Conservation (phyloP, 805 yeast genomes). For the Brettanomyces bruxellensis region DNA sequence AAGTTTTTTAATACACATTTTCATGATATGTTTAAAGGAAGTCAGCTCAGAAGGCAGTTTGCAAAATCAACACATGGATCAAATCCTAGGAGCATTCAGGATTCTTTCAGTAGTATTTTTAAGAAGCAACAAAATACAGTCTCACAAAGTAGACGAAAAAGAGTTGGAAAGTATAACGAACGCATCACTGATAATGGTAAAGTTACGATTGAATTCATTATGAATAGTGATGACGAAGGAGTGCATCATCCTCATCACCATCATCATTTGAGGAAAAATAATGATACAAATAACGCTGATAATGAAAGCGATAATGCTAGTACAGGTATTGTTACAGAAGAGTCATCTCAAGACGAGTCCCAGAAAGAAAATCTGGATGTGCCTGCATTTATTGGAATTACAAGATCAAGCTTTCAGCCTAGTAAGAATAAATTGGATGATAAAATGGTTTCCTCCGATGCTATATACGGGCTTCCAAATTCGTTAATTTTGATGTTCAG, state of each 20-base stretch:
- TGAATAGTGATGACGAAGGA: slow-evolving; percentile 21
- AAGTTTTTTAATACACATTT: slow-evolving; percentile 14
- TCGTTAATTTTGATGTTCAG: slow-evolving; percentile 65
- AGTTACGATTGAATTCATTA: slow-evolving; percentile 36
- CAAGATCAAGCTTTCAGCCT: slow-evolving; percentile 30
- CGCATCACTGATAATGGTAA: slow-evolving; percentile 37
- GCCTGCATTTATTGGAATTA: slow-evolving; percentile 35
- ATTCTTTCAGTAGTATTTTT: not conserved
- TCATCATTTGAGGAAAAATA: not conserved
- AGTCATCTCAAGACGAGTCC: not conserved
- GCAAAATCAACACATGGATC: not conserved
- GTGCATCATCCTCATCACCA: not conserved
- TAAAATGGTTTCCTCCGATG: slow-evolving; percentile 63
- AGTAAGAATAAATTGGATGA: slow-evolving; percentile 38
- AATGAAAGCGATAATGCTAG: slow-evolving; percentile 3
- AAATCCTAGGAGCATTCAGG: not conserved
- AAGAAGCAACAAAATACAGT: not conserved
- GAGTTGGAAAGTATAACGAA: slow-evolving; percentile 31
- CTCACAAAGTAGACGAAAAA: not conserved
- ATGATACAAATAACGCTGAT: slow-evolving; percentile 3
- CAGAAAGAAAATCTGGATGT: slow-evolving; percentile 12
- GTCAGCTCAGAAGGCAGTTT: slow-evolving; percentile 2
- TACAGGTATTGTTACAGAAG: not conserved
- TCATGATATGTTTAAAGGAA: slow-evolving; percentile 18
- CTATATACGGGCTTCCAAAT: slow-evolving; percentile 78